Base-by-base conservation (phyloP, 1,284 basidiomycete species). In the Taiwanofungus camphoratus region DNA sequence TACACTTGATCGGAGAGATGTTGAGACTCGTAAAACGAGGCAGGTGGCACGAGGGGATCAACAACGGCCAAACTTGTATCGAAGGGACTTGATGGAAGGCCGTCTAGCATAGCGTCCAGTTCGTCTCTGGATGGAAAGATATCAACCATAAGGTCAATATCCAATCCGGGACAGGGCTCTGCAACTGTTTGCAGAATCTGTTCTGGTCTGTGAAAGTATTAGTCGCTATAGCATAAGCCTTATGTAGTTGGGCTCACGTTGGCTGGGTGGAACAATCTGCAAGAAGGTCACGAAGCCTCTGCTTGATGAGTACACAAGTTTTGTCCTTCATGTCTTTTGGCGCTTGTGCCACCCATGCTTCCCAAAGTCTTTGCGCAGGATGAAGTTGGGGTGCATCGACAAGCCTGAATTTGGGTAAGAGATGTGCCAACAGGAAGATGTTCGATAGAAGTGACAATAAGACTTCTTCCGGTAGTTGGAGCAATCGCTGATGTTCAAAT, bases 61-160 rank as follows among this genome's bases (percentile, higher is more conserved):
- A 82, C 55, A 21, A 87, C 74, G 0, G 79, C 78, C 16, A 91
- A 62, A 44, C 77, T 80, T 1, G 74, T 55, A 48, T 82, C 70
- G 13, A 74, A 65, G 0, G 77, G 68, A 15, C 73, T 68, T 0
- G 71, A 58, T 2, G 74, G 67, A 13, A 84, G 61, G 3, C 46
- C 53, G 0, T 66, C 60, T 1, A 87, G 66, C 61, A 77, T 67
- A 1, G 50, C 48, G 26, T 79, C 70, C 7, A 86, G 63, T 36
- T 70, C 66, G 0, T 57, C 52, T n/a, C 56, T 57, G 1, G 71
- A 59, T 1, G 80, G 82, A 48, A 87, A 69, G 19, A 85, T 61
- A 19, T 81, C 78, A 4, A 48, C 35, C 5, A 77, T 47, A 12
- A 70, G 51, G 5, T 72, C 58, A 4, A 51, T 32, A 0, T 41